Base-by-base conservation (phyloP, 208 protist genomes). In the Crithidia fasciculata region DNA sequence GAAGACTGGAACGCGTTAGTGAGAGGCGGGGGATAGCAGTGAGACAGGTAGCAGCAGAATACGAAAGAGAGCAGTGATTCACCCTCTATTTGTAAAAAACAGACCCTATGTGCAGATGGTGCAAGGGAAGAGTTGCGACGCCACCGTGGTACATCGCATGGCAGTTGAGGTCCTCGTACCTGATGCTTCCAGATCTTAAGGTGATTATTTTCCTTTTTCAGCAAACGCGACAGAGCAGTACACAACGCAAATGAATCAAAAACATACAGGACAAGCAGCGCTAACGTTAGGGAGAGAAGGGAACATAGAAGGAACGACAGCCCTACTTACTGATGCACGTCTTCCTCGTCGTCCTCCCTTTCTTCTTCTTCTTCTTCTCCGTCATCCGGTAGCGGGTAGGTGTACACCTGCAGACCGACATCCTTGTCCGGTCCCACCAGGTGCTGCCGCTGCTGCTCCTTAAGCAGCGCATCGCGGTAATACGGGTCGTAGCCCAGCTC, bases 401-500 rank as follows among this genome's bases (percentile, higher is more conserved):
- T 66, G 60, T 66, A 66, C 7, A 16, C 28, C 41, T 66, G 60
- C 60, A 66, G 60, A 16, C 60, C 60, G 45, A 54, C n/a, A 2
- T 41, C 55, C 16, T 43, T 4, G 8, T 40, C 66, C 4, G 18
- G 54, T 28, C 28, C 28, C 28, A 28, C 28, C 1, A 28, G 28
- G 28, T 28, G 28, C 28, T 28, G 28, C 28, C 28, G 28, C 4
- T 52, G 50, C 47, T 63, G 39, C 53, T 47, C 37, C 44, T 13
- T n/a, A 0, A 5, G 4, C 57, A 28, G 9, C 15, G 52, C 60
- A 49, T 80, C 68, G 3, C 68, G 68, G 3, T 40, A 37, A 19
- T 57, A 67, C 18, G 69, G 67, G 56, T 74, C 74, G 57, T 80
- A 74, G 8, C 67, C 74, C 19, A 80, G 50, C 4, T 70, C 50